These are phyloP conservation scores for Sequoia sempervirens DNA, from an alignment of 75 land plant genomes.

Conservation along the genomic window DNA sequence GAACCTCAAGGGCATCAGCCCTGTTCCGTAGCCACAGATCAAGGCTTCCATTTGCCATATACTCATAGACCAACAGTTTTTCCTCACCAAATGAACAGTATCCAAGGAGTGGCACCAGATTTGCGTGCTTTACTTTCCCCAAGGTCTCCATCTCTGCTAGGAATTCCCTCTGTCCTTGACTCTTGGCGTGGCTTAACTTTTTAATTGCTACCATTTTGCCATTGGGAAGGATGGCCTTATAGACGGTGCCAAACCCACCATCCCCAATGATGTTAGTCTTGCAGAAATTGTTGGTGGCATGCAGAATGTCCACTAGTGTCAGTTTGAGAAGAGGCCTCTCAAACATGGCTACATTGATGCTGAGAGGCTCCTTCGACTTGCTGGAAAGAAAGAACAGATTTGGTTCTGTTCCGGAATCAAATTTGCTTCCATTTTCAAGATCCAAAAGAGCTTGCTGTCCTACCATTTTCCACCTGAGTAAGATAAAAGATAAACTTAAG, in stretches of 20 bases:
- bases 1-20: slow-evolving; percentile 31
- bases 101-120: slow-evolving; percentile 49
- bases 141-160: slow-evolving; percentile 55
- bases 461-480: slow-evolving; percentile 23
- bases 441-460: slow-evolving; percentile 10
- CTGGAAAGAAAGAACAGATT: slow-evolving; percentile 11
- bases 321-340: slow-evolving; percentile 49
- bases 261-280: slow-evolving; percentile 66
- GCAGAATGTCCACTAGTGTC: slow-evolving; percentile 47
- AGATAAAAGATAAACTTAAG: slow-evolving; percentile 8
- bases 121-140: slow-evolving; percentile 47
- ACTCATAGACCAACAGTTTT: slow-evolving; percentile 45
- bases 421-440: slow-evolving; percentile 22
- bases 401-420: slow-evolving; percentile 17
- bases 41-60: slow-evolving; percentile 50
- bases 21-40: slow-evolving; percentile 44
- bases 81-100: slow-evolving; percentile 55
- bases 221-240: slow-evolving; percentile 42
- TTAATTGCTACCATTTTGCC: slow-evolving; percentile 47
- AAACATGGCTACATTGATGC: slow-evolving; percentile 54
- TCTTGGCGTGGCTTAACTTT: slow-evolving; percentile 31
- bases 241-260: slow-evolving; percentile 71
- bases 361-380: slow-evolving; percentile 35
- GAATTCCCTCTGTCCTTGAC: slow-evolving; percentile 39
- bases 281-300: slow-evolving; percentile 68